Conservation (phyloP, 768 basidiomycete species). For the Mycena polygramma region DNA sequence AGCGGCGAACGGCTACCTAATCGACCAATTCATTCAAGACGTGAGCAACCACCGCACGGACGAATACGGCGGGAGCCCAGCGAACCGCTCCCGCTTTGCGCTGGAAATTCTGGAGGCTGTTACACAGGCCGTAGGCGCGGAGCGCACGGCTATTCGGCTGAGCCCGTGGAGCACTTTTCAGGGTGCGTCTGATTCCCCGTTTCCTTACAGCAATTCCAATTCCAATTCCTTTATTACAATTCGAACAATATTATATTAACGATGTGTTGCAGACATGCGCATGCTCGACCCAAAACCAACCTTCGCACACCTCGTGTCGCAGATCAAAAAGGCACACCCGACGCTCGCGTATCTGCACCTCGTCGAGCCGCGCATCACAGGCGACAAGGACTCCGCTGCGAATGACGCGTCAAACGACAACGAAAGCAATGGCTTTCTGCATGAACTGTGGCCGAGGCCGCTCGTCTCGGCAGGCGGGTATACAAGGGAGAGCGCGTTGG, state of each 20-base stretch:
- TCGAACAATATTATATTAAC: too few relatives aligned
- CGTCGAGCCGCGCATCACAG: constrained; percentile 45
- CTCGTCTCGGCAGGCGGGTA: constrained; percentile 51
- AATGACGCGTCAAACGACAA: constrained; percentile 15
- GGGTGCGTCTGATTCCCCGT: background rate
- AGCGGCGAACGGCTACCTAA: constrained; percentile 43
- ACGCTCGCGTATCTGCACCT: constrained; percentile 63
- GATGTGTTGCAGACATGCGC: constrained; percentile 47
- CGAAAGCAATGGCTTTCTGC: constrained; percentile 45
- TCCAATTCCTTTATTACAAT: too few relatives aligned
- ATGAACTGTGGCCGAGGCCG: constrained; percentile 46
- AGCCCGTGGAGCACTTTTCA: constrained; percentile 54
- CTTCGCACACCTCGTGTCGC: constrained; percentile 58
- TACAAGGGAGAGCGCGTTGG: constrained; percentile 46
- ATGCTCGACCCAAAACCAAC: constrained; percentile 59
- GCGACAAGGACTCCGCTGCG: constrained; percentile 3
- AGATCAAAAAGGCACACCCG: constrained; percentile 51
- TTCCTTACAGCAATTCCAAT: too few relatives aligned
- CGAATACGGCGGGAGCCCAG: constrained; percentile 65
- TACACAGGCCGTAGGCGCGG: constrained; percentile 56
- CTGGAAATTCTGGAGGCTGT: constrained; percentile 62
- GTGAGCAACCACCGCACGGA: constrained; percentile 62
- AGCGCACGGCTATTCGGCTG: constrained; percentile 59
- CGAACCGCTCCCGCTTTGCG: constrained; percentile 63
- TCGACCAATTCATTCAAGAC: constrained; percentile 61